Conservation (phyloP, 1,284 basidiomycete species). For the Coniferiporia weirii region DNA sequence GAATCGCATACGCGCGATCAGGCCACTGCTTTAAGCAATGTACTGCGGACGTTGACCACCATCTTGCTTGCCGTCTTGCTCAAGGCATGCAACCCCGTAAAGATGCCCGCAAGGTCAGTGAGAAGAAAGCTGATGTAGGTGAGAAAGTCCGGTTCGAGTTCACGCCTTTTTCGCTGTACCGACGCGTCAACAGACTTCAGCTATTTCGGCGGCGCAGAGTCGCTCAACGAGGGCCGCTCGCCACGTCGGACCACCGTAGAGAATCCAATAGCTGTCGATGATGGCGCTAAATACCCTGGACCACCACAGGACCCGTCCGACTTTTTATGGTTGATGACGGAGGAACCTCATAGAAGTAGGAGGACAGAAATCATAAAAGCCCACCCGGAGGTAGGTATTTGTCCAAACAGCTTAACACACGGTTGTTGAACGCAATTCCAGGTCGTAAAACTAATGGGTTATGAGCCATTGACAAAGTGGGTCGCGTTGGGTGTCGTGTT, state of each 20-base stretch:
- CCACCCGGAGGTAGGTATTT: slow-evolving; percentile 80
- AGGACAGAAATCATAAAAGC: slow-evolving; percentile 89
- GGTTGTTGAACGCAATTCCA: slow-evolving; percentile 26
- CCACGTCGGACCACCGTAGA: slow-evolving; percentile 54
- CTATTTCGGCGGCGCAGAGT: slow-evolving; percentile 76
- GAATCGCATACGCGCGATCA: too few species aligned
- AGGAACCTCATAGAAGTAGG: slow-evolving; percentile 91
- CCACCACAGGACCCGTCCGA: slow-evolving; percentile 70
- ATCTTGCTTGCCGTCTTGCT: neutral
- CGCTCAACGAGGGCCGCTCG: slow-evolving; percentile 52
- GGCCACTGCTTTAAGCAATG: neutral
- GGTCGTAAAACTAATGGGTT: slow-evolving; percentile 94
- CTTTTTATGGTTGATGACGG: slow-evolving; percentile 94
- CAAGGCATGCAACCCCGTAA: neutral
- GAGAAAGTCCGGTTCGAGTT: neutral
- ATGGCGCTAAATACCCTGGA: slow-evolving; percentile 38
- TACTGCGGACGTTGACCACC: neutral
- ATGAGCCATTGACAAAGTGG: slow-evolving; percentile 88
- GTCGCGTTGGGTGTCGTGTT: slow-evolving; percentile 76
- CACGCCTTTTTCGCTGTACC: too few species aligned
- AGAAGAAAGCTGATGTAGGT: neutral
- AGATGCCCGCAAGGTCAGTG: neutral
- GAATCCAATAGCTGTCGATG: slow-evolving; percentile 34
- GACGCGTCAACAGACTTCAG: slow-evolving; percentile 51
- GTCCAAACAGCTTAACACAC: neutral